Conservation (phyloP, 2,329 filamentous ascomycete species). For the Xylogone sp. region DNA sequence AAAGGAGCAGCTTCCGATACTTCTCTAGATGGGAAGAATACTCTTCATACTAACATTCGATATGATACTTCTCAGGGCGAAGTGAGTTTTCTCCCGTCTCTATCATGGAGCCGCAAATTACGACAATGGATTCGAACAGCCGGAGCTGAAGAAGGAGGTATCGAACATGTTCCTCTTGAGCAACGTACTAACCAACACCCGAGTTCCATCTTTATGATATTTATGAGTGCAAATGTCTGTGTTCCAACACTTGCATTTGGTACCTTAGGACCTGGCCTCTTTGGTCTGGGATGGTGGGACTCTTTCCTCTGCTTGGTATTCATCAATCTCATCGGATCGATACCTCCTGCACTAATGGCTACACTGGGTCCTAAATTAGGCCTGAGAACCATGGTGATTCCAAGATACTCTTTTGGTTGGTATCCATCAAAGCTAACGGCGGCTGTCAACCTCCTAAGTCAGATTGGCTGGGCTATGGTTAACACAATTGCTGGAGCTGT, state of each 20-base stretch:
- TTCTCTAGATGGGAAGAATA: slow-evolving; percentile 1
- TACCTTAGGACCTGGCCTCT: slow-evolving; percentile 2
- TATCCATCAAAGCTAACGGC: slow-evolving; percentile 13
- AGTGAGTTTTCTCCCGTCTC: too few species aligned
- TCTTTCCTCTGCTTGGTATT: slow-evolving; percentile 20
- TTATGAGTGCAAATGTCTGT: slow-evolving; percentile 2
- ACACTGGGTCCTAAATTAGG: slow-evolving; percentile 25
- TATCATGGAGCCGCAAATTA: neutral
- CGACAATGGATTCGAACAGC: slow-evolving; percentile 2
- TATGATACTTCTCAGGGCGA: slow-evolving; percentile 1
- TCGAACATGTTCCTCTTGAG: slow-evolving; percentile 1
- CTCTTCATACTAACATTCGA: neutral
- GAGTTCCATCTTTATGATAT: neutral
- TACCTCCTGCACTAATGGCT: slow-evolving; percentile 19
- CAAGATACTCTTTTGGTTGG: slow-evolving; percentile 26
- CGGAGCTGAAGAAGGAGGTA: slow-evolving; percentile 1
- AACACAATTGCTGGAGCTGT: slow-evolving; percentile 15
- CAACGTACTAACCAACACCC: slow-evolving; percentile 1
- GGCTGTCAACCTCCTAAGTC: slow-evolving; percentile 12
- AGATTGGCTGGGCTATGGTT: slow-evolving; percentile 16
- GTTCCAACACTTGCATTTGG: slow-evolving; percentile 1
- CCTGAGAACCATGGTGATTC: slow-evolving; percentile 25
- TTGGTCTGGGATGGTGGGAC: slow-evolving; percentile 21
- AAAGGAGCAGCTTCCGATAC: neutral
- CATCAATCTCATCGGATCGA: slow-evolving; percentile 23